Evolutionary conservation across 768 basidiomycete species (phyloP).

Genomic region (Crepidotus variabilis): DNA sequence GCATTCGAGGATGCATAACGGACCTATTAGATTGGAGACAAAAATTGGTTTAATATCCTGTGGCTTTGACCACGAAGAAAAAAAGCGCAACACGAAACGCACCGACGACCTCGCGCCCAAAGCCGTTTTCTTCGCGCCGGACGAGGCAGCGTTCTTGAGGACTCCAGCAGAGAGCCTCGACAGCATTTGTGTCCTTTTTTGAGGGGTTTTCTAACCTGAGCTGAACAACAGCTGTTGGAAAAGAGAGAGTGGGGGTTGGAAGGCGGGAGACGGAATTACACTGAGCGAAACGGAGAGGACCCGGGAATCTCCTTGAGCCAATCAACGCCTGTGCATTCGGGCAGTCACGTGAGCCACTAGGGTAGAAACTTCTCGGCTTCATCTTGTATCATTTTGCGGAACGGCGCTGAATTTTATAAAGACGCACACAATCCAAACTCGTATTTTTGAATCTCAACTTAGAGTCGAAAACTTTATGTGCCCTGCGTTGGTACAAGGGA

Average conservation of each 20-base stretch:
- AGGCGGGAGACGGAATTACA: slow-evolving; percentile 41
- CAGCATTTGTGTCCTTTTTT: slow-evolving; percentile 54
- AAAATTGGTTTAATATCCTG: slow-evolving; percentile 5
- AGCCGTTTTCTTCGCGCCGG: slow-evolving; percentile 37
- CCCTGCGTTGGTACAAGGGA: too few species aligned
- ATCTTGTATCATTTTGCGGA: too few species aligned
- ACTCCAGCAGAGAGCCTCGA: slow-evolving; percentile 77
- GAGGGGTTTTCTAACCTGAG: slow-evolving; percentile 33
- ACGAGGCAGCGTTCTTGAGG: slow-evolving; percentile 53
- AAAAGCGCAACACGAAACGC: slow-evolving; percentile 20
- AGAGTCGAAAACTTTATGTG: too few species aligned
- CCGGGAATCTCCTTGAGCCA: slow-evolving; percentile 35
- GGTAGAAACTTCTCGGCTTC: too few species aligned
- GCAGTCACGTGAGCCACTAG: slow-evolving; percentile 22
- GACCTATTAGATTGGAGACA: too few species aligned
- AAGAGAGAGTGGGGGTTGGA: slow-evolving; percentile 25
- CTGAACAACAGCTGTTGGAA: slow-evolving; percentile 17
- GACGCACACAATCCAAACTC: too few species aligned
- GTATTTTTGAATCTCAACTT: too few species aligned
- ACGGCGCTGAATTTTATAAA: too few species aligned
- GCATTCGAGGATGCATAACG: too few species aligned
- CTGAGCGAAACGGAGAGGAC: slow-evolving; percentile 40
- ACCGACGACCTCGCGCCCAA: slow-evolving; percentile 50
- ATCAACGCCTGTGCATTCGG: slow-evolving; percentile 24
- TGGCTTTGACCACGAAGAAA: slow-evolving; percentile 11